Base-by-base conservation (phyloP, 2,329 filamentous ascomycete species). In the Pyricularia sp. region DNA sequence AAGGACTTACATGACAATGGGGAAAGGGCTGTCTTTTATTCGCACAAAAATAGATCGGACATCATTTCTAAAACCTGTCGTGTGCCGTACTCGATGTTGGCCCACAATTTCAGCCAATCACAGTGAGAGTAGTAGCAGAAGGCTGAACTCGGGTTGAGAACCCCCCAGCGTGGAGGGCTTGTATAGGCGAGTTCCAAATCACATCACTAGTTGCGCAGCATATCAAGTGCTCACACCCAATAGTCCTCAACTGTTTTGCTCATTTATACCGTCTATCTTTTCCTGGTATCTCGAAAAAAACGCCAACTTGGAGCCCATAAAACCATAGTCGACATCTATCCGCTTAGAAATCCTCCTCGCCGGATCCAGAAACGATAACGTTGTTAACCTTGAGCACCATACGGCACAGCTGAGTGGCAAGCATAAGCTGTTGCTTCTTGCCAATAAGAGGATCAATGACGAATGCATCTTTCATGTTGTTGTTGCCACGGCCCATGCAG, bases 351-450 rank as follows among this genome's bases (percentile, higher is more conserved):
- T 97, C 93, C 73, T 94, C 88, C 72, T 97, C 92, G 73, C 94
- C 94, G 72, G 88, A 88, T 69, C 94, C 94, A 70, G 93, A 88
- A 75, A 97, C 90, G 79, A 97, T 97, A 72, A 97, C 94, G 79
- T 97, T 97, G 85, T 97, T 97, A 78, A 94, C 89, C 88, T 97
- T 97, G 74, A 97, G 86, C 73, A 97, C 94, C 94, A 99, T 98
- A 73, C 95, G 90, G 84, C 95, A 98, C 73, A 99, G 84, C 83
- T 99, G 95, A 68, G 96, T 99, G 36, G 95, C 95, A 73, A 99
- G 87, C 82, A 97, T 88, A 71, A 99, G 86, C 82, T 99, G 95
- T 83, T 97, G 94, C 81, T 92, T 92, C 87, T 99, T 99, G 75
- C 95, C 95, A 78, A 99, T 99, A 77, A 99, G 84, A 68, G 95